These are phyloP conservation scores for Pichia sp. DNA, from an alignment of 1,139 yeast species.

Conservation along the genomic window DNA sequence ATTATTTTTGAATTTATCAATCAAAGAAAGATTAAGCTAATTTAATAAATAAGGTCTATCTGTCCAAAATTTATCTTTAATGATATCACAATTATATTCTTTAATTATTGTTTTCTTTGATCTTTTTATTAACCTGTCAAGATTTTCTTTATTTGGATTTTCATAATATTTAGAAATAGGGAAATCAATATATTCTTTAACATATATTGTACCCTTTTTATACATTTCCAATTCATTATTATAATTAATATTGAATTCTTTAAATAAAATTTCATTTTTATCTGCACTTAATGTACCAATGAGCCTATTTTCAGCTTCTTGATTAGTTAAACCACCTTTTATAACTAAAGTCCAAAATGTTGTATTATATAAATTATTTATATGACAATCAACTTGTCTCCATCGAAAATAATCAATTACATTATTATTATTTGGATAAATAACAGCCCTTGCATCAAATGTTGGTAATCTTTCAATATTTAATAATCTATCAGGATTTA, in stretches of 20 bases:
- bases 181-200: slow-evolving; percentile 39
- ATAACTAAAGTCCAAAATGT: slow-evolving; percentile 82
- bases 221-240: slow-evolving; percentile 84
- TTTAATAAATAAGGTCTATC: slow-evolving; percentile 35
- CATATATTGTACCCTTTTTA: slow-evolving; percentile 76
- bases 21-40: too few species aligned
- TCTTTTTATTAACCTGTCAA: slow-evolving; percentile 43
- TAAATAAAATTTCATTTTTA: slow-evolving; percentile 79
- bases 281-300: slow-evolving; percentile 75
- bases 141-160: slow-evolving; percentile 8
- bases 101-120: slow-evolving; percentile 44
- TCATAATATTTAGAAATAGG: slow-evolving; percentile 11
- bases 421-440: slow-evolving; percentile 59
- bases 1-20: not conserved
- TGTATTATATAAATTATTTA: slow-evolving; percentile 89
- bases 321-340: slow-evolving; percentile 63
- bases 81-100: slow-evolving; percentile 50
- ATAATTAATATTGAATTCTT: slow-evolving; percentile 76
- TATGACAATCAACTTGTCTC: slow-evolving; percentile 98
- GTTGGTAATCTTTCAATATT: slow-evolving; percentile 53
- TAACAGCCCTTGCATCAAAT: slow-evolving; percentile 87
- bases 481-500: slow-evolving; percentile 38
- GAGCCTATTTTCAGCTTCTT: slow-evolving; percentile 69
- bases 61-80: slow-evolving; percentile 54
- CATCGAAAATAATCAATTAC: slow-evolving; percentile 83